Conservation (phyloP, 2,329 filamentous ascomycete species). For the Teratosphaeriaceae sp. region DNA sequence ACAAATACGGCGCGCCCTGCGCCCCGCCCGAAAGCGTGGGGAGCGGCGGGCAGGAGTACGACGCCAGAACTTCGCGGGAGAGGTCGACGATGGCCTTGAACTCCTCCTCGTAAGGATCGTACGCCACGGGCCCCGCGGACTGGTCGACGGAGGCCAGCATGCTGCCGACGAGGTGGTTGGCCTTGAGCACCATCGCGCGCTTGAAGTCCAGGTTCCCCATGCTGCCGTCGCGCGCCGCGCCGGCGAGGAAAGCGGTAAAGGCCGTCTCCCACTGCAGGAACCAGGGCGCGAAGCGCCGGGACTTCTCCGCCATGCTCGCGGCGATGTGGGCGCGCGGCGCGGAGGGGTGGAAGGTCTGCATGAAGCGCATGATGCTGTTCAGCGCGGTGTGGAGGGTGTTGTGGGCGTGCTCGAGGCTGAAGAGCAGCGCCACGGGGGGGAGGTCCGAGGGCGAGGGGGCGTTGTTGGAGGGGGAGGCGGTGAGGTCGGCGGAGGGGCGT, state of each 20-base stretch:
- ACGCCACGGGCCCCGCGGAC: constrained; percentile 24
- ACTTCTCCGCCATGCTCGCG: constrained; percentile 25
- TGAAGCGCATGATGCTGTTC: constrained; percentile 29
- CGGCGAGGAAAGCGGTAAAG: constrained; percentile 23
- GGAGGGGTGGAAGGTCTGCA: constrained; percentile 25
- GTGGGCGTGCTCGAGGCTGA: constrained; percentile 27
- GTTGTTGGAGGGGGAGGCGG: too few relatives aligned
- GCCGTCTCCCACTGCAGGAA: constrained; percentile 25
- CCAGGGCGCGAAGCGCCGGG: constrained; percentile 26
- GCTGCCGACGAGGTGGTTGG: constrained; percentile 27
- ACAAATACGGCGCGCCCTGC: constrained; percentile 25
- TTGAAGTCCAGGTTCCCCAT: constrained; percentile 27
- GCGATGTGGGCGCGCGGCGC: constrained; percentile 25
- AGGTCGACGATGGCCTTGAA: constrained; percentile 29
- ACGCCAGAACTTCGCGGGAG: constrained; percentile 25
- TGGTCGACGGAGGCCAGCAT: constrained; percentile 28
- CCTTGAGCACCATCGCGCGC: constrained; percentile 29
- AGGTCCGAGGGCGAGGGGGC: too few relatives aligned
- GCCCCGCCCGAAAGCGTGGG: constrained; percentile 23
- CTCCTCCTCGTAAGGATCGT: constrained; percentile 26
- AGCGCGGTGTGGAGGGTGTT: constrained; percentile 25
- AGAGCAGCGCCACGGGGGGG: constrained; percentile 22
- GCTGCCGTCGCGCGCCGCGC: constrained; percentile 18
- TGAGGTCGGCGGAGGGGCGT: constrained; percentile 22
- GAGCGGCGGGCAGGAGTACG: constrained; percentile 26